phyloP scores from a whole-genome alignment of 345 rosid species.

The Pistacia vera region DNA sequence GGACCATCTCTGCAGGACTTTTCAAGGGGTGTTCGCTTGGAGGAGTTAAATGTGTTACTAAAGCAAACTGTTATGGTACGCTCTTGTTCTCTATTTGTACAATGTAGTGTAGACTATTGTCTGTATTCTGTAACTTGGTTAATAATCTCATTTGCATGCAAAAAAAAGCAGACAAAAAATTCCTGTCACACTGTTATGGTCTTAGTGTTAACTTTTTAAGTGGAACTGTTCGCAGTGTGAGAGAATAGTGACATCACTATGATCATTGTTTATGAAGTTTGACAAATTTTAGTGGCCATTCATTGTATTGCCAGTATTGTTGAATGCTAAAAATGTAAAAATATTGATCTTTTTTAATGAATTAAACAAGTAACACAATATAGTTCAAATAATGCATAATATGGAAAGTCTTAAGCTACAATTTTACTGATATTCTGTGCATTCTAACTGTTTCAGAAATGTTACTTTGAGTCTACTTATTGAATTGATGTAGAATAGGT shows the following conservation, averaged over 20 bases:
- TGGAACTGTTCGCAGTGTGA: background rate
- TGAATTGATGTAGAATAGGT: background rate
- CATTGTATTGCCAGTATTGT: background rate
- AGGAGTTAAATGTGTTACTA: conserved; percentile 83
- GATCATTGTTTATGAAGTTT: background rate
- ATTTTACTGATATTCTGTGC: background rate
- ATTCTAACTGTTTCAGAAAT: background rate
- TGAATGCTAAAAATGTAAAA: background rate
- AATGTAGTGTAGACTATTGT: background rate
- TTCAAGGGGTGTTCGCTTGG: conserved; percentile 88
- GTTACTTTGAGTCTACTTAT: background rate
- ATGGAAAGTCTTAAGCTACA: background rate
- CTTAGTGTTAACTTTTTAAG: background rate
- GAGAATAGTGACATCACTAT: background rate
- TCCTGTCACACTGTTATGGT: background rate
- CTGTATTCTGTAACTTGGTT: conserved; percentile 10
- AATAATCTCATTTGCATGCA: background rate
- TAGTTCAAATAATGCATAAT: background rate
- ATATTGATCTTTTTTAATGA: background rate
- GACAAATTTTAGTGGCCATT: background rate
- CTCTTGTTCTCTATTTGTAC: conserved; percentile 27
- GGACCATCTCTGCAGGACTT: conserved; percentile 63
- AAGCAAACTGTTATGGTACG: conserved; percentile 89
- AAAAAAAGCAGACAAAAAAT: background rate
- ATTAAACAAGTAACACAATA: background rate